Evolutionary conservation across 2,329 filamentous ascomycete species (phyloP).

Genomic region (Metarhizium brunneum): DNA sequence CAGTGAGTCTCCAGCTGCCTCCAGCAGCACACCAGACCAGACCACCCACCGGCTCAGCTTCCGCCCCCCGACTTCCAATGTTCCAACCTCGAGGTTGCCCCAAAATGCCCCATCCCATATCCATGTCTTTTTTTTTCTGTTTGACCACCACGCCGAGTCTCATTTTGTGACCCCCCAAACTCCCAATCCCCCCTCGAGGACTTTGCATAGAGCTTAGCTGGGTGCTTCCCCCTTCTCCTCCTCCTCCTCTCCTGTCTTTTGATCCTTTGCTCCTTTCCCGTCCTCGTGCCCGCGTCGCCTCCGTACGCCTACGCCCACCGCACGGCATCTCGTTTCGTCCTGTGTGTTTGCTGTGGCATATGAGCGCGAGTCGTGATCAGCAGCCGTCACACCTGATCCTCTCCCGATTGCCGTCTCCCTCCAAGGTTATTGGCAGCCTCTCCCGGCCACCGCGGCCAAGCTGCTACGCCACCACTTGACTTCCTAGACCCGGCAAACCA

Average conservation of each 20-base stretch:
- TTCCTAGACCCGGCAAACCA: background rate
- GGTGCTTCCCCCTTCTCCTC: conserved; percentile 8
- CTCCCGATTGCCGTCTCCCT: background rate
- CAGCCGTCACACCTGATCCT: conserved; percentile 6
- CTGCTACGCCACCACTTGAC: conserved; percentile 9
- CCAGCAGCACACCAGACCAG: background rate
- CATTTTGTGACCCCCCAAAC: background rate
- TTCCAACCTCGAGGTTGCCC: background rate
- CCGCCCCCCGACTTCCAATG: background rate
- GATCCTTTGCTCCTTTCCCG: conserved; percentile 3
- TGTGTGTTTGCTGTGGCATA: conserved; percentile 1
- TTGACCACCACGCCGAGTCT: background rate
- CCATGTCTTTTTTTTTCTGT: conserved; percentile 5
- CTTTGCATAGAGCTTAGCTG: background rate
- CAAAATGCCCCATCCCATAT: conserved; percentile 5
- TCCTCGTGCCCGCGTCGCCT: background rate
- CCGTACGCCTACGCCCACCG: background rate
- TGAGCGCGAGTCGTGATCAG: conserved; percentile 7
- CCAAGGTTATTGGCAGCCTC: conserved; percentile 10
- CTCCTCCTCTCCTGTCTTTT: conserved; percentile 8
- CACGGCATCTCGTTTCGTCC: background rate
- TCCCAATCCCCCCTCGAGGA: conserved; percentile 2
- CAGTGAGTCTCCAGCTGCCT: background rate
- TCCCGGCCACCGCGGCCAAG: conserved; percentile 7
- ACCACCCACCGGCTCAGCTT: background rate